Percentiles rank a stretch among this genome's conserved stretches.
phyloP scores from a whole-genome alignment of 257 asterid species.

The Solanum appendiculatum region DNA sequence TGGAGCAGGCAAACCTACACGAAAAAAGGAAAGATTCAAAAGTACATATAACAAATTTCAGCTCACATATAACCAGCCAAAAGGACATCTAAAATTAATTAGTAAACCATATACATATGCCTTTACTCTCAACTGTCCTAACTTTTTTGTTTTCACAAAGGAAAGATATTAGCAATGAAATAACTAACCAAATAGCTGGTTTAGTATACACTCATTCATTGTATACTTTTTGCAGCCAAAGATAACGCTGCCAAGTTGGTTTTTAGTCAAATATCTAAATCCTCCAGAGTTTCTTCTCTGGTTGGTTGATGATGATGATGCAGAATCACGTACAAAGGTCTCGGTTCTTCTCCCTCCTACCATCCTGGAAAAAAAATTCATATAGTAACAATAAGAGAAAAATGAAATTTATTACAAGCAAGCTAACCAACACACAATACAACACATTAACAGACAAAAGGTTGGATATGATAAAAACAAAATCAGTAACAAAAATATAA shows the following conservation, averaged over 20 bases:
- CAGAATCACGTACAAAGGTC: slow-evolving; percentile 3
- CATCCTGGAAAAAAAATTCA: slow-evolving; percentile 27
- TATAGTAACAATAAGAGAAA: background rate
- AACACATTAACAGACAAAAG: background rate
- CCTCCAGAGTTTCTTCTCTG: background rate
- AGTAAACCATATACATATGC: too few relatives aligned
- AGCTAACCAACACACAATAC: background rate
- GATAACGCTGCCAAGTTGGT: slow-evolving; percentile 26
- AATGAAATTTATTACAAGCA: background rate
- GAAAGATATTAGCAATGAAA: background rate
- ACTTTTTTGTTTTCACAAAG: too few relatives aligned
- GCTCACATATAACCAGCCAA: background rate
- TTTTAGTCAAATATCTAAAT: slow-evolving; percentile 17
- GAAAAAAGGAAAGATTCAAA: background rate
- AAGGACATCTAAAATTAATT: background rate
- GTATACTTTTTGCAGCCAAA: slow-evolving; percentile 31
- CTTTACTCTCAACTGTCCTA: too few relatives aligned
- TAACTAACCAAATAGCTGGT: slow-evolving; percentile 30
- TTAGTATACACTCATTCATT: slow-evolving; percentile 15
- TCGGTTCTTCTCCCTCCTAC: slow-evolving; percentile 26
- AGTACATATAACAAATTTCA: background rate
- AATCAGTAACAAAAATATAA: too few relatives aligned
- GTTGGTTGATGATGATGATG: slow-evolving; percentile 5
- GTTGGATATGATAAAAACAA: background rate
- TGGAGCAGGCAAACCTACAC: slow-evolving; percentile 57